Evolutionary conservation across 164 flowering plant genomes (phyloP).

Genomic region (Annona cherimola): DNA sequence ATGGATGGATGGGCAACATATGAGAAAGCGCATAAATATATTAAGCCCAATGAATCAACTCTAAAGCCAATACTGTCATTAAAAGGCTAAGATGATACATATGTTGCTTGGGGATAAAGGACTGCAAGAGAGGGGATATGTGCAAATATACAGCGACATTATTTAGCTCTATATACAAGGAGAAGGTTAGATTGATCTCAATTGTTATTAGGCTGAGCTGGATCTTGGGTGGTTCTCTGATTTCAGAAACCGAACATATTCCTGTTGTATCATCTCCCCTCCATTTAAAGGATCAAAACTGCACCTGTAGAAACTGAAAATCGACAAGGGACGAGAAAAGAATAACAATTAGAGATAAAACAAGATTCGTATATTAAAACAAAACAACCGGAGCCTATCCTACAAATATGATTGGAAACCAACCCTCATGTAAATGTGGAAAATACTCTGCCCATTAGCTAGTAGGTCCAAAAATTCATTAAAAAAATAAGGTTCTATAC

Average conservation of each 20-base stretch:
- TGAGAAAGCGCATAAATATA: background rate
- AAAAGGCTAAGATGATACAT: too few relatives aligned
- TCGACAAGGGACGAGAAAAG: background rate
- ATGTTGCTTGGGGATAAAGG: background rate
- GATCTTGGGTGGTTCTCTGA: slow-evolving; percentile 35
- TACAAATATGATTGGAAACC: background rate
- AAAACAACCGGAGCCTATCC: background rate
- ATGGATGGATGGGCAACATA: background rate
- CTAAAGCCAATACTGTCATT: too few relatives aligned
- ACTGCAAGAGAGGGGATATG: background rate
- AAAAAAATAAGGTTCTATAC: too few relatives aligned
- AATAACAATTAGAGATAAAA: background rate
- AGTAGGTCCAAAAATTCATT: background rate
- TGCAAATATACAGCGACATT: background rate
- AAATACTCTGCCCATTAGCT: background rate
- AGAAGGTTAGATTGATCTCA: background rate
- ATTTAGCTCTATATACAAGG: background rate
- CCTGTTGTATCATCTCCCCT: slow-evolving; percentile 83
- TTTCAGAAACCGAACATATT: slow-evolving; percentile 66
- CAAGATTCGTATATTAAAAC: background rate
- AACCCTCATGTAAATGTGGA: background rate
- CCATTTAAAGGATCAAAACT: slow-evolving; percentile 73
- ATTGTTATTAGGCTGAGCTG: background rate
- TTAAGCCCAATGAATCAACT: too few relatives aligned
- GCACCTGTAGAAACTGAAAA: slow-evolving; percentile 82